Evolutionary conservation across 176 grass and related monocot genomes (phyloP), one percentile per base, ranked within the genome.

Genomic region (Oryza longistaminata): DNA sequence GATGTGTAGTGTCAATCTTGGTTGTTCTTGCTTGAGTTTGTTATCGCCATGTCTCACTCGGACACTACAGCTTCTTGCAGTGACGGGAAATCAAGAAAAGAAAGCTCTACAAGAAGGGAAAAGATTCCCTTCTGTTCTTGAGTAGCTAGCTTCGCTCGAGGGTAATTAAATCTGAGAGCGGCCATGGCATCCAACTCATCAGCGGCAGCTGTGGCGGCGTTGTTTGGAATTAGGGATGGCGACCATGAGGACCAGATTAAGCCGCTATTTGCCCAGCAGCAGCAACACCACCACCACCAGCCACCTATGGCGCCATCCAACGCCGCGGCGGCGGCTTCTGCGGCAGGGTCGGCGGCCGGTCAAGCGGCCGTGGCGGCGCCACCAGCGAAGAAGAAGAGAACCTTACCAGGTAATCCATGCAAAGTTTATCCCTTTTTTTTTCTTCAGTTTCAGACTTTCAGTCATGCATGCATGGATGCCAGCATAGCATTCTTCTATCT

Each of bases 351-450:
- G 19, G 58, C 7, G 1, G 58, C 58, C 15, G 37, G 64, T 76
- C 55, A 87, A 48, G 44, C 29, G 4, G 5, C 73, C 3, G 58
- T 78, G 44, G 43, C 77, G 46, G 19, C 89, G 26, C 88, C 88
- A 27, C 83, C 88, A 3, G 81, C 79, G 81, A 99, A 92, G 89
- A 99, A 96, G 96, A 99, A 93, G 88, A 96, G 96, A 79, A 99
- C 85, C 74, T 83, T 94, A 34, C 93, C 96, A 89, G 93, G 96
- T 73, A 92, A 93, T 74, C 58, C 83, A 88, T 87, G 89, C 85
- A 90, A 90, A 85, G 37, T 86, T 21, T 21, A 1, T 74, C 52
- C 48, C 44, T 62, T 82, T 67, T 45, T 67, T 45, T 64, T 33
- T n/a, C 29, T 58, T 58, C 53, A 21, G 53, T 58, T 9, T 21